These are phyloP conservation scores for Kwoniella dejecticola DNA, from an alignment of 768 basidiomycete species.

Conservation along the genomic window DNA sequence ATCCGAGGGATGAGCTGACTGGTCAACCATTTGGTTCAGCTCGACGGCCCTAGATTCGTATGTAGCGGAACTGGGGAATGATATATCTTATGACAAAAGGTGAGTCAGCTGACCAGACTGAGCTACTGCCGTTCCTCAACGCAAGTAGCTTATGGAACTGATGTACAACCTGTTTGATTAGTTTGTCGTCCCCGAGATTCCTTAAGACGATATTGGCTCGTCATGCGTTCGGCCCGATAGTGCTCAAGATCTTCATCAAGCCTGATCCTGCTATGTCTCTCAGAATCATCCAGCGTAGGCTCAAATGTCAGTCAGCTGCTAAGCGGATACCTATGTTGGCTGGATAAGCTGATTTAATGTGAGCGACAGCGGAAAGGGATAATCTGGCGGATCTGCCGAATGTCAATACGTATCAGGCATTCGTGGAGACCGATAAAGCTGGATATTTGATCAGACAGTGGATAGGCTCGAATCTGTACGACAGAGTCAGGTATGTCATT, in stretches of 20 bases:
- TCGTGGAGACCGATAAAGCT: constrained; percentile 92
- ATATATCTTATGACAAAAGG: constrained; percentile 92
- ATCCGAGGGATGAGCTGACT: background rate
- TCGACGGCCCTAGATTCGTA: constrained; percentile 78
- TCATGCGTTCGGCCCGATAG: constrained; percentile 77
- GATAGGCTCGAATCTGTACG: constrained; percentile 91
- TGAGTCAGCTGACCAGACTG: too few relatives aligned
- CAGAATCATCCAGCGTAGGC: constrained; percentile 68
- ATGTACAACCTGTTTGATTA: constrained; percentile 38
- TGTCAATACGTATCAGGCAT: constrained; percentile 82
- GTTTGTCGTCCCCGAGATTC: constrained; percentile 71
- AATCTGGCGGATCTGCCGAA: constrained; percentile 80
- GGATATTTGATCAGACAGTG: constrained; percentile 94
- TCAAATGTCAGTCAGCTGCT: constrained; percentile 64
- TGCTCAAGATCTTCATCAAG: constrained; percentile 95
- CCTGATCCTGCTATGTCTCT: constrained; percentile 82
- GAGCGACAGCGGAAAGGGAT: constrained; percentile 74
- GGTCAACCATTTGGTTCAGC: constrained; percentile 27
- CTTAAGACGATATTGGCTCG: constrained; percentile 85
- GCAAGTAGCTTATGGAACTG: background rate
- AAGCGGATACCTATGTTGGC: background rate
- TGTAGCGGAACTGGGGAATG: constrained; percentile 80
- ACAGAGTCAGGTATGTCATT: constrained; percentile 94
- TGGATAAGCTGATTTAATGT: background rate
- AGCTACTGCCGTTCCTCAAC: background rate